Conservation (phyloP, 805 yeast species). For the Wickerhamomyces xylosicus region DNA sequence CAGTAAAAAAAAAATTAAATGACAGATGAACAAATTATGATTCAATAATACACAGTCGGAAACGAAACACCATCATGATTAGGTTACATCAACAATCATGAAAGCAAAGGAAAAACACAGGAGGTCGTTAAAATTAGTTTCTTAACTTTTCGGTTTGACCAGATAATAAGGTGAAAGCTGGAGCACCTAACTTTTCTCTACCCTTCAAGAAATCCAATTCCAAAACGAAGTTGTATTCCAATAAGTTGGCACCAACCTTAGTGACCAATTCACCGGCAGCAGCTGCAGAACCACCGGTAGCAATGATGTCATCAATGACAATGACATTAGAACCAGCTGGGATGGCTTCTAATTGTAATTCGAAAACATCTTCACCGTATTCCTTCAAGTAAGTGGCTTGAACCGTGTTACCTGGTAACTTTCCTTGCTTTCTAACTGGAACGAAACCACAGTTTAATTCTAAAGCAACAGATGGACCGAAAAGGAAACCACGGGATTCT, state of each 20-base stretch:
- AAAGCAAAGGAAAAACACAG: too few species aligned
- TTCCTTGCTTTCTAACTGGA: conserved; percentile 93
- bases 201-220: conserved; percentile 95
- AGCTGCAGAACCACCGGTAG: conserved; percentile 94
- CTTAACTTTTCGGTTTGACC: conserved; percentile 59
- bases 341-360: conserved; percentile 76
- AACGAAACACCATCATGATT: too few species aligned
- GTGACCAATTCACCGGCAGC: conserved; percentile 85
- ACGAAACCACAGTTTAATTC: conserved; percentile 84
- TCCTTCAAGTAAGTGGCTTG: conserved; percentile 77
- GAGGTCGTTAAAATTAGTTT: conserved; percentile 5
- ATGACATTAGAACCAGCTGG: conserved; percentile 74
- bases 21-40: too few species aligned
- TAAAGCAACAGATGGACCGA: conserved; percentile 92
- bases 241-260: conserved; percentile 56
- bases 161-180: conserved; percentile 78
- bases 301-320: conserved; percentile 92
- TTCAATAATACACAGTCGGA: too few species aligned
- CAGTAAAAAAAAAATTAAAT: too few species aligned
- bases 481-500: conserved; percentile 93
- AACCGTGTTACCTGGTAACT: conserved; percentile 79
- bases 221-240: conserved; percentile 83
- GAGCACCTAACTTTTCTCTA: conserved; percentile 75
- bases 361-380: conserved; percentile 85
- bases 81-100: too few species aligned